These are phyloP conservation scores for Letharia columbiana DNA, from an alignment of 495 filamentous ascomycete genomes.

Conservation along the genomic window DNA sequence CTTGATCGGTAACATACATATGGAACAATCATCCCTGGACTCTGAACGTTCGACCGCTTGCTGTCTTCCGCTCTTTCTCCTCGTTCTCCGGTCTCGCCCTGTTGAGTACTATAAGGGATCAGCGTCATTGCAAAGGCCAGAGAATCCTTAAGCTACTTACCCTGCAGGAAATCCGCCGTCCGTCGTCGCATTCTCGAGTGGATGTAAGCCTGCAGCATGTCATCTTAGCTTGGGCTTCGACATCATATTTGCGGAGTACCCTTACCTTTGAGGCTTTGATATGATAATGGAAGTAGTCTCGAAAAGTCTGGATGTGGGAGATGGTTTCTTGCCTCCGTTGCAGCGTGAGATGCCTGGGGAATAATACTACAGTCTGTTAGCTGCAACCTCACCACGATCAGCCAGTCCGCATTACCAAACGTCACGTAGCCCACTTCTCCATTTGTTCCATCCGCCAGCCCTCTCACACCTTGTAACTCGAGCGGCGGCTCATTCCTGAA, in stretches of 20 bases:
- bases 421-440: constrained; percentile 94
- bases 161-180: constrained; percentile 96
- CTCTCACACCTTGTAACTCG: constrained; percentile 78
- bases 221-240: not conserved
- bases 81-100: constrained; percentile 88
- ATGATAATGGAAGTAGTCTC: constrained; percentile 99
- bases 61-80: constrained; percentile 97
- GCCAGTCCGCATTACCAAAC: constrained; percentile 57
- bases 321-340: constrained; percentile 91
- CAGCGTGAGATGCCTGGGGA: constrained; percentile 84
- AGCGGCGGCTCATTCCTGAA: constrained; percentile 92
- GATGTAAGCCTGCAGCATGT: constrained; percentile 68
- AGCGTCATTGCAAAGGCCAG: constrained; percentile 20
- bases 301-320: constrained; percentile 98
- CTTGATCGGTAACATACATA: not conserved
- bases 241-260: not conserved
- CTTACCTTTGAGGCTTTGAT: constrained; percentile 94
- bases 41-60: constrained; percentile 89
- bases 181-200: constrained; percentile 94
- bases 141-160: constrained; percentile 36
- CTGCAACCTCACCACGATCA: constrained; percentile 3
- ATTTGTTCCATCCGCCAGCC: constrained; percentile 58
- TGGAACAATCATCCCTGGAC: constrained; percentile 44
- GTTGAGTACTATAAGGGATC: constrained; percentile 58
- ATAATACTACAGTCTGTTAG: constrained; percentile 58